Evolutionary conservation across 768 basidiomycete species (phyloP), one percentile per base, ranked within the genome.

Genomic region (Coprinellus micaceus): DNA sequence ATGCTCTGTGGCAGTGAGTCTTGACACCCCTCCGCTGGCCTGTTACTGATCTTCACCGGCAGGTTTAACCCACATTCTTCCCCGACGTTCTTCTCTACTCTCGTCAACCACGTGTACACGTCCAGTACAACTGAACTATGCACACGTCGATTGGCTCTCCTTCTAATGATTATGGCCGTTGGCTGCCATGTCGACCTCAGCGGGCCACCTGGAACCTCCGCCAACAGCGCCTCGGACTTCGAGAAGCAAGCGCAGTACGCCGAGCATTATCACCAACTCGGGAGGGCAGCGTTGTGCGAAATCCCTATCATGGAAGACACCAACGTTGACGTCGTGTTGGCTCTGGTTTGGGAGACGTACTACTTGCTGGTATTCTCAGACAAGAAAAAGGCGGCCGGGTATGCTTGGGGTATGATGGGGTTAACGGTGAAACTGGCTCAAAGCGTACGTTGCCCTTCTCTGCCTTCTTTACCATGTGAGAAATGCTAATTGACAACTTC

Each of bases 161-260:
- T 88, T 58, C 78, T 83, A 63, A 85, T 88, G 77, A 83, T 89
- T 59, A 74, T 88, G 56, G 83, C 87, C 25, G 82, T 88, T 36
- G 86, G 86, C 26, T 81, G 81, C 53, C 75, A 84, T 45, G 85
- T 88, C 30, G 86, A 89, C 68, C 36, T 58, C 12, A 37, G 54
- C 54, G 58, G 47, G 29, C 28, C 36, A 15, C 48, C 55, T 43
- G 30, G 37, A n/a, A 10, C n/a, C 24, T 24, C 15, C n/a, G 29
- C 30, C 21, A 46, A 36, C 54, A 19, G 24, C 19, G 7, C 44
- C 7, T 15, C 30, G 22, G 33, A 30, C 11, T 9, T 30, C 17
- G 49, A 57, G 41, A 39, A n/a, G 41, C 82, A 84, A 62, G 76
- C 52, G 26, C 61, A 29, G 47, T 55, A 12, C 52, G 58, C 58